Base-by-base conservation (phyloP, 1,139 yeast species). In the Candida pseudoviswanathii region DNA sequence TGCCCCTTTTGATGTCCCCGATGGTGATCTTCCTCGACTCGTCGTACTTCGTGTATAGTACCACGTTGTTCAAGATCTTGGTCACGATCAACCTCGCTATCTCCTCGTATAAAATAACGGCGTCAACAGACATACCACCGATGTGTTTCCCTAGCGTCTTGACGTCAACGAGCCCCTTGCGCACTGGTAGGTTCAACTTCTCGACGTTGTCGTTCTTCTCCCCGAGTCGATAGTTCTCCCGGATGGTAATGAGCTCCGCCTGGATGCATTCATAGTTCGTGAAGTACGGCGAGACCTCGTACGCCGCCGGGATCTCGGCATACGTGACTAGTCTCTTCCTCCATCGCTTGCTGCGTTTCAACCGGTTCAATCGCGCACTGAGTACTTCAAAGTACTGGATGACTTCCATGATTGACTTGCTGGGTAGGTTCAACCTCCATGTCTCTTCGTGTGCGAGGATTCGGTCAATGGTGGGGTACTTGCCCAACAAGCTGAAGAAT, bases 241-340 rank as follows among this genome's bases (percentile, higher is more conserved):
- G 39, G n/a, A 31, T 38, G 1, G 58, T 49, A 2, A 72, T 58
- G 41, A 61, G 55, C 2, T 52, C 56, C 24, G 75, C 69, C 53
- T 79, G 83, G 5, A 62, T 60, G 40, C 79, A 79, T 58, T 84
- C 89, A 62, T 78, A 65, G 9, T 62, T 61, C 1, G 79, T 60
- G 63, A 78, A 82, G 22, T 66, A 65, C 21, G 70, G 71, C 51
- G 78, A 73, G 77, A 83, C 75, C 59, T 84, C 89, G 53, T 67
- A 66, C 1, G 85, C 80, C 2, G 71, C 67, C 1, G 88, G 88
- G 27, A 83, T 62, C 3, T 80, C 80, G 25, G 63, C 62, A 60
- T 74, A 71, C 6, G 63, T 59, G 10, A 75, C 58, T 41, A 70
- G 55, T 7, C 54, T 52, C 25, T 53, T 51, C 6, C 55, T 47